Base-by-base conservation (phyloP, 257 asterid species). In the Petrea volubilis region DNA sequence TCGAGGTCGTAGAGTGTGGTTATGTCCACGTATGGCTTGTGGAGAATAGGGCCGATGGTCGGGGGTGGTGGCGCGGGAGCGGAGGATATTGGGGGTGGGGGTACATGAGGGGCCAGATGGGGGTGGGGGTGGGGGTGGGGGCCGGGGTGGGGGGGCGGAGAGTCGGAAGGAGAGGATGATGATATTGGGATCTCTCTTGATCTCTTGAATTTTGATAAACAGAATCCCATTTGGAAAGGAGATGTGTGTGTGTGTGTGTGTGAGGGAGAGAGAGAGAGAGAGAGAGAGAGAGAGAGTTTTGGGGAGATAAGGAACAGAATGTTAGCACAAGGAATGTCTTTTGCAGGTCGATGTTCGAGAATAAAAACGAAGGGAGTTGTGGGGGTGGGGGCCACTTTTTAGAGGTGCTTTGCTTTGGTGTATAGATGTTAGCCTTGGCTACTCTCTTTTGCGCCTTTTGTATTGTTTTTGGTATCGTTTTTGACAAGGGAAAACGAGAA, bases 401-500 rank as follows among this genome's bases (percentile, higher is more conserved):
- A n/a, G 64, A 80, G 90, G 85, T 90, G 83, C 96, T 81, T 90
- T 90, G 86, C 94, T 87, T 90, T 81, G 77, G 64, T 60, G 76
- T 78, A 18, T 67, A 67, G 69, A 74, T 62, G 68, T 78, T 31
- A 57, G 65, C 41, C 12, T 40, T 25, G 47, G 57, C 9, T 34
- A 55, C 60, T 40, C 60, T 40, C 61, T 6, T 69, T 59, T 71
- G 66, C 29, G 28, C n/a, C 25, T 61, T 70, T 8, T 76, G 73
- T 51, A 60, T 64, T 55, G 25, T 61, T 14, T 68, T 77, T 23
- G 27, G 27, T 12, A 24, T 71, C 13, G 44, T 64, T 7, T 4
- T 25, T 23, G 18, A 41, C 77, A 29, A 52, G 10, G 38, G 44
- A 33, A 69, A n/a, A 51, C 40, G 64, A 64, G 71, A 62, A 27